Conservation (phyloP, 768 basidiomycete genomes). For the Suillus discolor region DNA sequence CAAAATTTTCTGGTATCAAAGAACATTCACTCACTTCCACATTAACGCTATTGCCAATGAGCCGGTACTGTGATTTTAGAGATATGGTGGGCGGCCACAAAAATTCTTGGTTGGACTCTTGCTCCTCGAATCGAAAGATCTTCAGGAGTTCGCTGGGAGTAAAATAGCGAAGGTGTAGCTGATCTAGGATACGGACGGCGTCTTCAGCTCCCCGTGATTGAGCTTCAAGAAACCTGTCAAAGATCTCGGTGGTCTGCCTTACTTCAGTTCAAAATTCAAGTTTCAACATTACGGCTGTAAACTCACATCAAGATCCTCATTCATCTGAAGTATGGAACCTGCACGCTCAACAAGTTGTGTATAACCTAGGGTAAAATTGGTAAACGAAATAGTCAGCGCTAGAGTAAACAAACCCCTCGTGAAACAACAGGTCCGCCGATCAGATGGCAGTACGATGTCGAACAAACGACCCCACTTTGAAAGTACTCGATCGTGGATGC, state of each 20-base stretch:
- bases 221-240: constrained; percentile 54
- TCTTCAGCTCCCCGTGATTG: constrained; percentile 41
- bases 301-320: constrained; percentile 64
- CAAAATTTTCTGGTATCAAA: not conserved
- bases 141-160: constrained; percentile 72
- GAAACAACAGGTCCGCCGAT: constrained; percentile 73
- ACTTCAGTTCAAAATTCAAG: not conserved
- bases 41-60: constrained; percentile 86
- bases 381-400: not conserved
- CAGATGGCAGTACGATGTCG: constrained; percentile 72
- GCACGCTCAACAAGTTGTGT: constrained; percentile 75
- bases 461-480: constrained; percentile 79
- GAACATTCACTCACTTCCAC: constrained; percentile 50
- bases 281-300: constrained; percentile 4
- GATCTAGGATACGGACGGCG: constrained; percentile 56
- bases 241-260: constrained; percentile 61
- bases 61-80: constrained; percentile 68
- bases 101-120: constrained; percentile 36
- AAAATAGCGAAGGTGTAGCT: constrained; percentile 74
- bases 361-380: constrained; percentile 52
- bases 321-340: constrained; percentile 77
- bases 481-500: constrained; percentile 63
- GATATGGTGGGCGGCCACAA: constrained; percentile 66
- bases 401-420: constrained; percentile 57
- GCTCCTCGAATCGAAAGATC: constrained; percentile 57